Conservation (phyloP, 179 eudicot genomes). For the Carnegiea gigantea region DNA sequence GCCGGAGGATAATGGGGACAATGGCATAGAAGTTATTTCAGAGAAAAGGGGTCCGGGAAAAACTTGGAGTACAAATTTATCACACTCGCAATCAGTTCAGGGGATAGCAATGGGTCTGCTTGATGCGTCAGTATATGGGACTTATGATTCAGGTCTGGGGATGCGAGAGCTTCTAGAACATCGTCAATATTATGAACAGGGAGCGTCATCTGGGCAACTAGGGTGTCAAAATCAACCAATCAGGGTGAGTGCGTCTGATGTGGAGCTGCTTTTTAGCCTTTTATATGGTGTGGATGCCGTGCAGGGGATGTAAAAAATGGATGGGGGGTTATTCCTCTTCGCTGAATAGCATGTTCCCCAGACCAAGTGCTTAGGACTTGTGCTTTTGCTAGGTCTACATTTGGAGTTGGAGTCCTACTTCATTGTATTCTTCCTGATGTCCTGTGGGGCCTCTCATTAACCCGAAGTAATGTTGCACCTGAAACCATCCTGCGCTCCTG, state of each 20-base stretch:
- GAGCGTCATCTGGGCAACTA: conserved; percentile 37
- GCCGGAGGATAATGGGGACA: conserved; percentile 34
- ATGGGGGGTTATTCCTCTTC: neutral
- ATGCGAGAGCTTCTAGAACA: conserved; percentile 49
- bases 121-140: conserved; percentile 34
- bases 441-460: too few relatives aligned
- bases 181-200: conserved; percentile 38
- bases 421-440: too few relatives aligned
- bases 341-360: neutral
- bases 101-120: conserved; percentile 53
- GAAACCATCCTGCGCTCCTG: too few relatives aligned
- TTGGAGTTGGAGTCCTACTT: neutral
- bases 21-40: conserved; percentile 41
- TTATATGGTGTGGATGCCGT: neutral
- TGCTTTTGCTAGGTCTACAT: neutral
- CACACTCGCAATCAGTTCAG: conserved; percentile 38
- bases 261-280: neutral
- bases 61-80: conserved; percentile 31
- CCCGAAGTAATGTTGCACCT: too few relatives aligned
- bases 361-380: neutral
- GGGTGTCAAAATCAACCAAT: conserved; percentile 36
- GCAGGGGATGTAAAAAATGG: too few relatives aligned
- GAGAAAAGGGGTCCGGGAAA: conserved; percentile 35
- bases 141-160: conserved; percentile 40
- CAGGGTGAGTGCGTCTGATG: conserved; percentile 39